Evolutionary conservation across 2,329 filamentous ascomycete species (phyloP).

Genomic region (Aspergillus transmontanensis): DNA sequence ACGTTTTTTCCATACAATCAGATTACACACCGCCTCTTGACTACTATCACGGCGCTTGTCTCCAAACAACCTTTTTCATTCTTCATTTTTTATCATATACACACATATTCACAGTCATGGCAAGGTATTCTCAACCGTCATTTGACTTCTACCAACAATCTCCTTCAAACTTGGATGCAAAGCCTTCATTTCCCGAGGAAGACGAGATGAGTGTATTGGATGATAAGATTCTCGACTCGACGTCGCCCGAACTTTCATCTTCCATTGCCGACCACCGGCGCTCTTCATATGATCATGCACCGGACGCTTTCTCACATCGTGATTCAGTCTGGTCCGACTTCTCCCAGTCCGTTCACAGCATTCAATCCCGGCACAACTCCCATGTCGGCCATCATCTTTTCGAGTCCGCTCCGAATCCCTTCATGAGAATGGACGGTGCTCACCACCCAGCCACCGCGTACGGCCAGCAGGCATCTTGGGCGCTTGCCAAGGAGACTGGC

Average conservation of each 20-base stretch:
- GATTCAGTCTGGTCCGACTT: slow-evolving; percentile 55
- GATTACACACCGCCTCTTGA: slow-evolving; percentile 28
- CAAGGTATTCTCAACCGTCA: slow-evolving; percentile 47
- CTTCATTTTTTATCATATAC: slow-evolving; percentile 9
- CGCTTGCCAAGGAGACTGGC: slow-evolving; percentile 66
- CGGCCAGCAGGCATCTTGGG: slow-evolving; percentile 60
- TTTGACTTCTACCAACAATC: slow-evolving; percentile 49
- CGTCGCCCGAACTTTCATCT: slow-evolving; percentile 50
- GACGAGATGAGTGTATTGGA: slow-evolving; percentile 57
- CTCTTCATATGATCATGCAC: slow-evolving; percentile 50
- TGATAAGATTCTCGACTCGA: slow-evolving; percentile 54
- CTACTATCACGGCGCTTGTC: slow-evolving; percentile 4
- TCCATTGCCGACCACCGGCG: slow-evolving; percentile 47
- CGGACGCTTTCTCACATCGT: slow-evolving; percentile 56
- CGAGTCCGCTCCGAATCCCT: slow-evolving; percentile 58
- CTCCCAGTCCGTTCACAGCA: slow-evolving; percentile 44
- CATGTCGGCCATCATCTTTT: slow-evolving; percentile 52
- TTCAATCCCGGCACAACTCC: slow-evolving; percentile 44
- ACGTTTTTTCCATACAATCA: slow-evolving; percentile 18
- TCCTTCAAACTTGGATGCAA: slow-evolving; percentile 46
- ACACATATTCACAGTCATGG: slow-evolving; percentile 37
- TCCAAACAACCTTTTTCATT: slow-evolving; percentile 9
- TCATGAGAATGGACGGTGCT: slow-evolving; percentile 61
- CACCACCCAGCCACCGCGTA: slow-evolving; percentile 44
- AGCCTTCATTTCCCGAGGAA: slow-evolving; percentile 46